phyloP scores from a whole-genome alignment of 2,329 filamentous ascomycete species.

The Ampelomyces quisqualis region DNA sequence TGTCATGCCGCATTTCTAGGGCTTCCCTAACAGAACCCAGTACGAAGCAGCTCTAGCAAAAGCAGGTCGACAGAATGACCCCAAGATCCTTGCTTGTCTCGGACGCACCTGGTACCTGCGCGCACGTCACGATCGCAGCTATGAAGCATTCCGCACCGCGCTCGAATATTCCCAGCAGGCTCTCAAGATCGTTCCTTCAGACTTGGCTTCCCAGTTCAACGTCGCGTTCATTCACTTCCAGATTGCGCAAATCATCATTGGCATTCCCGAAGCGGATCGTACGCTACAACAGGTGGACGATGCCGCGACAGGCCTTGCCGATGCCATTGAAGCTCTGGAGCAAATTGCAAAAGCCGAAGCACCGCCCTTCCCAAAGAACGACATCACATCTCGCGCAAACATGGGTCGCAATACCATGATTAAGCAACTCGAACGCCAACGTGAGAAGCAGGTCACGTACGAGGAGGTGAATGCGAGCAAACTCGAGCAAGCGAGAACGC shows the following conservation, averaged over 20 bases:
- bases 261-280: constrained; percentile 72
- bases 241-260: constrained; percentile 77
- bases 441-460: constrained; percentile 83
- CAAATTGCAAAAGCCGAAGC: constrained; percentile 61
- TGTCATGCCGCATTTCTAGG: no score
- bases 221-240: constrained; percentile 97
- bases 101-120: constrained; percentile 84
- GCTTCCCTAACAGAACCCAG: constrained; percentile 43
- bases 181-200: constrained; percentile 74
- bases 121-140: constrained; percentile 67
- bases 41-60: constrained; percentile 84
- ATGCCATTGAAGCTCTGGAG: constrained; percentile 72
- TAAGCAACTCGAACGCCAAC: constrained; percentile 82
- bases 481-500: constrained; percentile 74
- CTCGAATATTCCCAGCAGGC: constrained; percentile 68
- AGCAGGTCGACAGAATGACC: constrained; percentile 75
- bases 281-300: constrained; percentile 78
- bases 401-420: constrained; percentile 96
- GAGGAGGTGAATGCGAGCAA: constrained; percentile 91
- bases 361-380: constrained; percentile 84
- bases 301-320: constrained; percentile 76
- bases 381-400: constrained; percentile 91
- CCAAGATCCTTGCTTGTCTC: constrained; percentile 78
- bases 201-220: constrained; percentile 94
- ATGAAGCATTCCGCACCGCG: constrained; percentile 62